A percentile compares a stretch with the other conserved stretches of the same genome.
phyloP scores from a whole-genome alignment of 768 basidiomycete species.

The Boletus barrowsii region DNA sequence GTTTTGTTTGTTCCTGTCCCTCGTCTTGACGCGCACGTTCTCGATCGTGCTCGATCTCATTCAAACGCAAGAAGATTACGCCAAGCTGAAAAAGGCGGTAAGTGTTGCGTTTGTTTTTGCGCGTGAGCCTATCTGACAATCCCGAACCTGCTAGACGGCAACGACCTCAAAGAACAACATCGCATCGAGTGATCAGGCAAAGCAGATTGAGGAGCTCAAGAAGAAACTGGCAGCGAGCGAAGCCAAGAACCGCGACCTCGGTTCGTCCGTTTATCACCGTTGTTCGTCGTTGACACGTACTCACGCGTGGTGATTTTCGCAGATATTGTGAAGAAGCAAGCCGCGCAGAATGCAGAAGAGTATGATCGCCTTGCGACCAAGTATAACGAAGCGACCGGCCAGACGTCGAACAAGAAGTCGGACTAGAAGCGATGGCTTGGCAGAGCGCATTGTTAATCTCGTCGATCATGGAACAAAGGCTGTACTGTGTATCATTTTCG shows the following conservation, averaged over 20 bases:
- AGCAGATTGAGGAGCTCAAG: constrained; percentile 65
- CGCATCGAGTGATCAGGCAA: constrained; percentile 22
- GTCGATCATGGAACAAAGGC: neutral
- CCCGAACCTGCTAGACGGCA: constrained; percentile 29
- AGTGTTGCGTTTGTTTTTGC: neutral
- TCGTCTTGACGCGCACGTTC: constrained; percentile 91
- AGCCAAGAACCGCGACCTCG: constrained; percentile 62
- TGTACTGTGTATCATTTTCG: neutral
- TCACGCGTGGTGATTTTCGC: neutral
- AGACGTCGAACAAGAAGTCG: constrained; percentile 57
- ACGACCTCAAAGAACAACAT: constrained; percentile 30
- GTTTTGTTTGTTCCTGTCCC: constrained; percentile 92
- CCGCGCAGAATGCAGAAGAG: constrained; percentile 70
- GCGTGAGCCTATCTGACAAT: neutral
- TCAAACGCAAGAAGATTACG: constrained; percentile 84
- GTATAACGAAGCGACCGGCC: constrained; percentile 69
- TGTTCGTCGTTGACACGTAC: neutral
- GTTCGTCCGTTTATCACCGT: constrained; percentile 34
- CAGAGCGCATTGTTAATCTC: neutral
- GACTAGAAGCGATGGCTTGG: constrained; percentile 39
- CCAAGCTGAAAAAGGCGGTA: constrained; percentile 69
- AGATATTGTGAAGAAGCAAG: constrained; percentile 85
- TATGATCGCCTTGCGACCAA: constrained; percentile 81
- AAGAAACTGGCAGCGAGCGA: constrained; percentile 57
- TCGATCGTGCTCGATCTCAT: constrained; percentile 90